Evolutionary conservation across 768 basidiomycete genomes (phyloP).

Genomic region (Trametes sanguinea): DNA sequence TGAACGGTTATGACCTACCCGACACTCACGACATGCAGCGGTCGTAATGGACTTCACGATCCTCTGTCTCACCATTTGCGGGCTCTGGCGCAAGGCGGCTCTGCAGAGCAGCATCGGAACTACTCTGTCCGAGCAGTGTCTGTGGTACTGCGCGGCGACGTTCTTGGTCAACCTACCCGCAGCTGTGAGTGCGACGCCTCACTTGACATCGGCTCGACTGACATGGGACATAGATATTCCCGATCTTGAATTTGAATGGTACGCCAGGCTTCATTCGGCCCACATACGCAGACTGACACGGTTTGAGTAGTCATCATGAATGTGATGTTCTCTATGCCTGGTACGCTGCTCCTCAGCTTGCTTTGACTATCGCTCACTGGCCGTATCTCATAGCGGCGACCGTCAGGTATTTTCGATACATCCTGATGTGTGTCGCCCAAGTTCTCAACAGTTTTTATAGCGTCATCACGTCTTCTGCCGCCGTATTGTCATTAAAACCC

Average conservation of each 20-base stretch:
- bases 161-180: conserved; percentile 18
- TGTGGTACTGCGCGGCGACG: conserved; percentile 17
- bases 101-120: conserved; percentile 12
- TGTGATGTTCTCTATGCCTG: conserved; percentile 18
- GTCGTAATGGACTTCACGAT: conserved; percentile 14
- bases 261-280: background rate
- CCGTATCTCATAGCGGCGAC: conserved; percentile 5
- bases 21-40: background rate
- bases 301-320: conserved; percentile 14
- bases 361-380: no score
- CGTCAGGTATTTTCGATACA: background rate
- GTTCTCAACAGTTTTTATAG: background rate
- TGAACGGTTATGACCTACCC: no score
- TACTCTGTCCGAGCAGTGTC: conserved; percentile 14
- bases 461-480: conserved; percentile 19
- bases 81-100: conserved; percentile 10
- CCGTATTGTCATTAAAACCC: conserved; percentile 12
- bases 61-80: conserved; percentile 12
- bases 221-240: conserved; percentile 1
- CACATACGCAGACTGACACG: background rate
- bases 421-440: background rate
- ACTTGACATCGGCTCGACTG: no score
- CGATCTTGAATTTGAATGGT: conserved; percentile 13
- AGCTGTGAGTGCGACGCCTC: background rate
- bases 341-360: background rate